Conservation (phyloP, 2,329 filamentous ascomycete genomes). For the Alternaria sp. region DNA sequence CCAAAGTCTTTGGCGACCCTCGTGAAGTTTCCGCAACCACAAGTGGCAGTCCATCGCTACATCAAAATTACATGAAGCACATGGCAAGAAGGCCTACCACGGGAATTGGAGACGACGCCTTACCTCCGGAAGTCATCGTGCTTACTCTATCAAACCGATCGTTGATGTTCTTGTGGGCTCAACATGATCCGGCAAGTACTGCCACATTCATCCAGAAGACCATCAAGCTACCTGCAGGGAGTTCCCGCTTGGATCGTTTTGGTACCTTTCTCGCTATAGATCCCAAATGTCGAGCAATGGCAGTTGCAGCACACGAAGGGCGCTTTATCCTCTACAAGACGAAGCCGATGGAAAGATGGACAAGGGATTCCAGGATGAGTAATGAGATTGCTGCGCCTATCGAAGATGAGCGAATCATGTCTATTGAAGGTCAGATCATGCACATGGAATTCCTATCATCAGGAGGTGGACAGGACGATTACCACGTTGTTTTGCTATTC, state of each 20-base stretch:
- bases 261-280: conserved; percentile 77
- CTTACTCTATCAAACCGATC: conserved; percentile 76
- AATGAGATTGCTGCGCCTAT: conserved; percentile 64
- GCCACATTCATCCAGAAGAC: conserved; percentile 67
- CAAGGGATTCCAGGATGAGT: conserved; percentile 50
- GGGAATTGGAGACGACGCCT: conserved; percentile 25
- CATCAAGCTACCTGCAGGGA: conserved; percentile 64
- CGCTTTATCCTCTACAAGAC: conserved; percentile 76
- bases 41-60: conserved; percentile 26
- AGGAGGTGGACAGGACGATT: conserved; percentile 67
- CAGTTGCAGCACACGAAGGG: conserved; percentile 72
- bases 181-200: conserved; percentile 50
- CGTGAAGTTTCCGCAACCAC: conserved; percentile 25
- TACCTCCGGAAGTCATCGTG: conserved; percentile 79
- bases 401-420: conserved; percentile 54
- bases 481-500: conserved; percentile 77
- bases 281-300: conserved; percentile 68
- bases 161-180: conserved; percentile 77
- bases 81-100: conserved; percentile 19
- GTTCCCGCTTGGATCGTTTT: conserved; percentile 61
- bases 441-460: conserved; percentile 88
- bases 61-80: conserved; percentile 17
- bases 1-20: conserved; percentile 70
- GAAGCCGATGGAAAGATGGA: conserved; percentile 61
- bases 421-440: conserved; percentile 73